phyloP scores from a whole-genome alignment of 177 flowering plant genomes.

The Telopea speciosissima region DNA sequence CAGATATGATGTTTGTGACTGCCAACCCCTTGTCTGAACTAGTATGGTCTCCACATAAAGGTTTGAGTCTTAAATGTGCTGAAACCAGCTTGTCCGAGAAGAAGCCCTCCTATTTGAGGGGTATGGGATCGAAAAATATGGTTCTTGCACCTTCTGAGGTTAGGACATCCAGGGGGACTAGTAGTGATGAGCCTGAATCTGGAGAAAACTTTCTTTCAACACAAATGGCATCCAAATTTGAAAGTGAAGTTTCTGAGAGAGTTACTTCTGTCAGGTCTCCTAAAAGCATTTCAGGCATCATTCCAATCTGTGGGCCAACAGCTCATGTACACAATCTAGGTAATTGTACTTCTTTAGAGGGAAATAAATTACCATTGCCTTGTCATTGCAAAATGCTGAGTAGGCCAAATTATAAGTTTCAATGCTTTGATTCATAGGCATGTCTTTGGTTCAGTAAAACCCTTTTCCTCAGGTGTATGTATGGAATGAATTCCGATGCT shows the following conservation, averaged over 20 bases:
- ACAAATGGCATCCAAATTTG: constrained; percentile 6
- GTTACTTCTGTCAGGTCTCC: constrained; percentile 12
- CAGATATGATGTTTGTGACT: constrained; percentile 35
- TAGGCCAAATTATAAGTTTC: neutral
- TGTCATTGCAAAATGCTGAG: constrained; percentile 1
- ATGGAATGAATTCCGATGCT: neutral
- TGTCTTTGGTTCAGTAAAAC: neutral
- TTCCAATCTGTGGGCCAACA: constrained; percentile 13
- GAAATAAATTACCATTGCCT: neutral
- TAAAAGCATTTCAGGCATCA: constrained; percentile 12
- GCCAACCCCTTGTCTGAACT: constrained; percentile 55
- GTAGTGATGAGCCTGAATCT: constrained; percentile 12
- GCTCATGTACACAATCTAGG: constrained; percentile 22
- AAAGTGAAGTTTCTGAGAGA: constrained; percentile 16
- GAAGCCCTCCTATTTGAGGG: constrained; percentile 29
- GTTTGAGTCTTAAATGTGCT: constrained; percentile 55
- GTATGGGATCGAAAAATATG: constrained; percentile 29
- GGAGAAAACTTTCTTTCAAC: constrained; percentile 17
- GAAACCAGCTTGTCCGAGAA: constrained; percentile 34
- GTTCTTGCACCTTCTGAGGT: constrained; percentile 21
- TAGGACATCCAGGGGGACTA: constrained; percentile 14
- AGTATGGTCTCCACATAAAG: constrained; percentile 72
- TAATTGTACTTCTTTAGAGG: constrained; percentile 11
- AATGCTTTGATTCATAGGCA: neutral
- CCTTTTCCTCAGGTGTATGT: neutral